Conservation (phyloP, 352 stramenopile genomes). For the Phytopythium vexans region DNA sequence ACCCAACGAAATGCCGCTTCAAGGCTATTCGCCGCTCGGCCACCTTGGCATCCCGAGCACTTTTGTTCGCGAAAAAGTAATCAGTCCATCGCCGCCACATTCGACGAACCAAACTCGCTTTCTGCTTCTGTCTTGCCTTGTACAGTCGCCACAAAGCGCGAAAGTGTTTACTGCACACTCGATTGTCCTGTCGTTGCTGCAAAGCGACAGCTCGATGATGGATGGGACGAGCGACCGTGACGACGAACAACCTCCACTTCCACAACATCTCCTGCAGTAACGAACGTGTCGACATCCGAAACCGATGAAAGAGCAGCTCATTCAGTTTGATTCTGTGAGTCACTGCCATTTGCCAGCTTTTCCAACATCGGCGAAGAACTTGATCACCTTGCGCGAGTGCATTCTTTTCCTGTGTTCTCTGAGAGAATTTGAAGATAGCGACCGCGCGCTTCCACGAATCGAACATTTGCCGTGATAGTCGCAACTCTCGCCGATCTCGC, state of each 20-base stretch:
- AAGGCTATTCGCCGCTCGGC: slow-evolving; percentile 17
- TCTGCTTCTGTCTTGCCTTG: slow-evolving; percentile 16
- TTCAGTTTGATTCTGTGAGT: slow-evolving; percentile 18
- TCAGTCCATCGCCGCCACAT: slow-evolving; percentile 37
- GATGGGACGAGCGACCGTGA: slow-evolving; percentile 27
- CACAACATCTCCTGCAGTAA: slow-evolving; percentile 28
- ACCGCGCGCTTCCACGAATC: slow-evolving; percentile 31
- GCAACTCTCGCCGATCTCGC: slow-evolving; percentile 18
- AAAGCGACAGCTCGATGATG: slow-evolving; percentile 14
- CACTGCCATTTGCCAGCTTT: slow-evolving; percentile 21
- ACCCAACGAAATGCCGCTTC: slow-evolving; percentile 35
- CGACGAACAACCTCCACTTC: slow-evolving; percentile 51
- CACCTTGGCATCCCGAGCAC: slow-evolving; percentile 12
- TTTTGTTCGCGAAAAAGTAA: slow-evolving; percentile 14
- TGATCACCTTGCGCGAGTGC: not conserved
- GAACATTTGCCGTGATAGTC: slow-evolving; percentile 24
- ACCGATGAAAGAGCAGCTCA: slow-evolving; percentile 17
- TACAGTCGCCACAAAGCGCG: slow-evolving; percentile 28
- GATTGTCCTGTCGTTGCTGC: not conserved
- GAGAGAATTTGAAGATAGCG: slow-evolving; percentile 12
- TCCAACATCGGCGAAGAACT: slow-evolving; percentile 7
- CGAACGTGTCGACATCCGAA: slow-evolving; percentile 11
- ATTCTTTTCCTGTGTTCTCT: slow-evolving; percentile 4
- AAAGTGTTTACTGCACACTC: slow-evolving; percentile 10
- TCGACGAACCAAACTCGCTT: slow-evolving; percentile 14